phyloP scores from a whole-genome alignment of 129 eudicot genomes.

The Solidago caesia region DNA sequence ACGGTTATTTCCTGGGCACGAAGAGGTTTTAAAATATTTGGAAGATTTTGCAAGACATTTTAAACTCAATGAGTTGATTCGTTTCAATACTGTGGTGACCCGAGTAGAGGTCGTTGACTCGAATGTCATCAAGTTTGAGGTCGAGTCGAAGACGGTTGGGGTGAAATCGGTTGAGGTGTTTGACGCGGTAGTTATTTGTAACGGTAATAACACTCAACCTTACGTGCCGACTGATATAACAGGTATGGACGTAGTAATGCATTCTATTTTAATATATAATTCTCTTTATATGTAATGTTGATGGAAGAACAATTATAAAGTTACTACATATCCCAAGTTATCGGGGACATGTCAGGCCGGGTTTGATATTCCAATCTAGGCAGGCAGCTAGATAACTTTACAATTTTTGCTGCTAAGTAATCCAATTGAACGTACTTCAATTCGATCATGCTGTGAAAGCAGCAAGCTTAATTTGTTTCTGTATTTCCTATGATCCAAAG shows the following conservation, averaged over 20 bases:
- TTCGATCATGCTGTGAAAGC: too few species aligned
- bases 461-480: too few species aligned
- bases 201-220: constrained; percentile 54
- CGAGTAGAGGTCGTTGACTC: constrained; percentile 42
- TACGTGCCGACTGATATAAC: constrained; percentile 40
- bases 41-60: constrained; percentile 47
- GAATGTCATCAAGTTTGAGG: constrained; percentile 39
- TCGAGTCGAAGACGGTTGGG: constrained; percentile 41
- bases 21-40: constrained; percentile 56
- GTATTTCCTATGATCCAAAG: too few species aligned
- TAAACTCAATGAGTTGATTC: constrained; percentile 39
- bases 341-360: too few species aligned
- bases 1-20: constrained; percentile 48
- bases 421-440: too few species aligned
- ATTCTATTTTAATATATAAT: too few species aligned
- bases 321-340: too few species aligned
- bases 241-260: constrained; percentile 30
- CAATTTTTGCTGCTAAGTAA: too few species aligned
- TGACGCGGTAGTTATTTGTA: constrained; percentile 74
- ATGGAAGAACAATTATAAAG: too few species aligned
- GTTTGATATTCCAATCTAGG: too few species aligned
- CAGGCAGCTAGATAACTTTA: too few species aligned
- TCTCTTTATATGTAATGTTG: too few species aligned
- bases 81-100: constrained; percentile 43
- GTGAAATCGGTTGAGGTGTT: constrained; percentile 36